These are phyloP conservation scores for Limtongozyma cylindracea DNA, from an alignment of 805 yeast species.

Conservation along the genomic window DNA sequence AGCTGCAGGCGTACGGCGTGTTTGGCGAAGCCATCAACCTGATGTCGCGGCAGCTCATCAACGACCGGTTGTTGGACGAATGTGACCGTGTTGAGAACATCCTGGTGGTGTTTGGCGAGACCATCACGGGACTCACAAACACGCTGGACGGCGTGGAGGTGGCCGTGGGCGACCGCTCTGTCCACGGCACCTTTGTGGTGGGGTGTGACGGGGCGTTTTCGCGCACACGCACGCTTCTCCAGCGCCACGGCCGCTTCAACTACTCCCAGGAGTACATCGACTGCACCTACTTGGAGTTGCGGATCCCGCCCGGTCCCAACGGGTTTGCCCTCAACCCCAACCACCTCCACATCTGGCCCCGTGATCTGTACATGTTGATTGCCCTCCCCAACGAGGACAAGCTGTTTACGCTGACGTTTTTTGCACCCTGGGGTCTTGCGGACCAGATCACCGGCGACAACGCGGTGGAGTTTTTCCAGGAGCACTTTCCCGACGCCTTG, in stretches of 20 bases:
- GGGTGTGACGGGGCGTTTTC: constrained; percentile 84
- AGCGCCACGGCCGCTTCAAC: constrained; percentile 41
- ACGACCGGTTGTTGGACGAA: constrained; percentile 39
- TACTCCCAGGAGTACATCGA: constrained; percentile 57
- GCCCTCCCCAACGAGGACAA: constrained; percentile 74
- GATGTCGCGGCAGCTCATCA: constrained; percentile 51
- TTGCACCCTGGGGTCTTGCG: constrained; percentile 52
- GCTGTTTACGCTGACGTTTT: constrained; percentile 73
- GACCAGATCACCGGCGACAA: constrained; percentile 21
- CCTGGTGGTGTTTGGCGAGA: constrained; percentile 24
- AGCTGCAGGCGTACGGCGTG: constrained; percentile 53
- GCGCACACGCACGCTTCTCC: constrained; percentile 41
- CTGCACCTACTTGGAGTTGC: constrained; percentile 60
- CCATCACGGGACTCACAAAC: constrained; percentile 15
- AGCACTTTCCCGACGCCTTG: constrained; percentile 53
- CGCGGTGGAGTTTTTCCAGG: constrained; percentile 25
- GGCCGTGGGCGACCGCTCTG: constrained; percentile 4
- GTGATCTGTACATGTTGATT: constrained; percentile 67
- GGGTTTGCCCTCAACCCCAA: constrained; percentile 34
- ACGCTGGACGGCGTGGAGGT: constrained; percentile 5
- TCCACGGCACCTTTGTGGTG: constrained; percentile 28
- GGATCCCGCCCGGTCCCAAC: constrained; percentile 26
- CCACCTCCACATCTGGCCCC: constrained; percentile 85
- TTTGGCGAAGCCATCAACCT: constrained; percentile 71
- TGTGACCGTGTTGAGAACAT: constrained; percentile 16